Conservation (phyloP, 2,329 filamentous ascomycete genomes). For the Zymoseptoria pseudotritici region DNA sequence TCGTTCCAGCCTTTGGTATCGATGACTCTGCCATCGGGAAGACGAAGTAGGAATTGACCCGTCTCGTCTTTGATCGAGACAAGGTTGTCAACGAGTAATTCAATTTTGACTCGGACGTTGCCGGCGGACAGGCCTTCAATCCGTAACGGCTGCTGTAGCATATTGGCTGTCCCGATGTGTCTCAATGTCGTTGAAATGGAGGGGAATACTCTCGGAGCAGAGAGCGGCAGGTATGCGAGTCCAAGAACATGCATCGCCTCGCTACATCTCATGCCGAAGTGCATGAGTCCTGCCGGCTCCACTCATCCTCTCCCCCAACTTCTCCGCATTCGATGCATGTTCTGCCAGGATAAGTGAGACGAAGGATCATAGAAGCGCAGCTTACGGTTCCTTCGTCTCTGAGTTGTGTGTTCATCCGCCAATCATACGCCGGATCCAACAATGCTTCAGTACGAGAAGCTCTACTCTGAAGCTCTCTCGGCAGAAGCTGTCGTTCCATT, state of each 20-base stretch:
- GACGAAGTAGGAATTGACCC: conserved; percentile 63
- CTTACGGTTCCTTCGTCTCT: neutral
- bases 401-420: neutral
- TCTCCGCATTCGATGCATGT: conserved; percentile 5
- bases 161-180: conserved; percentile 21
- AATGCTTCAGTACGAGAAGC: neutral
- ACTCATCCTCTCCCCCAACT: neutral
- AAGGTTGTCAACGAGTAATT: conserved; percentile 63
- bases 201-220: neutral
- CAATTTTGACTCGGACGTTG: conserved; percentile 50
- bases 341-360: neutral
- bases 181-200: neutral
- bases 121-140: conserved; percentile 35
- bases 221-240: neutral
- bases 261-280: conserved; percentile 1
- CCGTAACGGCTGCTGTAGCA: conserved; percentile 29
- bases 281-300: neutral
- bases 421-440: neutral
- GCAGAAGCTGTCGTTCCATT: neutral
- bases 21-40: conserved; percentile 67
- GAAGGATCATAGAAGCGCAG: no score
- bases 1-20: conserved; percentile 79
- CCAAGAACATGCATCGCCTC: neutral
- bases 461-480: neutral
- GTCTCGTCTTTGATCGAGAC: conserved; percentile 71